Base-by-base conservation (phyloP, 2,329 filamentous ascomycete species). In the Monosporascus sp. region DNA sequence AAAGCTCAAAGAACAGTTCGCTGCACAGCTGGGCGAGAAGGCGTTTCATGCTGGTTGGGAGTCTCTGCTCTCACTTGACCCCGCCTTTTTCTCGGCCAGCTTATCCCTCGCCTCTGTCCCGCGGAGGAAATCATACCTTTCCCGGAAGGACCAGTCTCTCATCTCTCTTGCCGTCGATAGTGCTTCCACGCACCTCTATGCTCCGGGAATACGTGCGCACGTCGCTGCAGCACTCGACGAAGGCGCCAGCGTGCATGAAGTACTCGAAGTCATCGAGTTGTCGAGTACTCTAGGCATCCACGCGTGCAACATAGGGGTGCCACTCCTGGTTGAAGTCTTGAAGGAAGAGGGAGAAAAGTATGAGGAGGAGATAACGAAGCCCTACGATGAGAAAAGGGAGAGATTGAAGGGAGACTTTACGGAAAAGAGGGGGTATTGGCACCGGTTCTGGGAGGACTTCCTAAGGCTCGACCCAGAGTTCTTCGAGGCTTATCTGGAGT, bases 401-500 rank as follows among this genome's bases (percentile, higher is more conserved):
- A 59, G 58, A 5, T 53, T 78, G 48, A 73, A 72, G 55, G 61
- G 62, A 11, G 71, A 76, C 17, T 78, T 78, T 56, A 71, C 69
- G 8, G 58, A 66, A 53, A 74, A 76, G 55, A 62, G 75, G 27
- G 74, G 75, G 0, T 78, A 76, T 57, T 78, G 74, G 74, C 72
- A 74, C 54, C 60, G 55, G 0, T 72, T 74, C 54, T 77, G 73
- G 73, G 72, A 76, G 22, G 70, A 73, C 20, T 73, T 76, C 41
- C 51, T 77, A 26, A 59, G 68, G 31, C 63, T 77, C 8, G 71
- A 74, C 52, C 74, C 74, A 0, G 72, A 77, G 38, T 78, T 78
- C 60, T 78, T 78, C 60, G 72, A 68, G 45, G 74, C 71, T 1
- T 78, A 78, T 59, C 60, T 73, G 22, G 72, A 76, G 37, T 77